Conservation (phyloP, 163 green algal genomes). For the Picocystis sp. region DNA sequence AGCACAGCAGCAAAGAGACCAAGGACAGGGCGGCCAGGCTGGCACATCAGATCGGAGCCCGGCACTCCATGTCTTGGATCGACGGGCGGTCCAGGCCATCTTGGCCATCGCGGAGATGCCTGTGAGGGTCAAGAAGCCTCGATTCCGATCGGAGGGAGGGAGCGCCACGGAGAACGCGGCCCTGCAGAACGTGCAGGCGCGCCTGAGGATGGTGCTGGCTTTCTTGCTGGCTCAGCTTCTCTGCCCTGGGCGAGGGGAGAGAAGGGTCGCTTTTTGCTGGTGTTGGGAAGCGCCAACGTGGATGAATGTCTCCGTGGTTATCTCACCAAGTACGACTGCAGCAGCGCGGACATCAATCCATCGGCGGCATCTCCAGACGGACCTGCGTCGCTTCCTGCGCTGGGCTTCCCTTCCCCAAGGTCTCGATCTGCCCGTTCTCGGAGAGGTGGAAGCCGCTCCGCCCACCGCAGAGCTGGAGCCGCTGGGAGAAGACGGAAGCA, state of each 20-base stretch:
- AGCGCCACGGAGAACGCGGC: slow-evolving; percentile 74
- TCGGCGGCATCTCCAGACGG: slow-evolving; percentile 42
- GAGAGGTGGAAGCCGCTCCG: slow-evolving; percentile 53
- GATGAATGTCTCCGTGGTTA: slow-evolving; percentile 65
- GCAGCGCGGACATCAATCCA: slow-evolving; percentile 93
- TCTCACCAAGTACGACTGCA: slow-evolving; percentile 79
- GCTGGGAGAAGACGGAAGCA: slow-evolving; percentile 30
- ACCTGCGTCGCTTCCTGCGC: slow-evolving; percentile 72
- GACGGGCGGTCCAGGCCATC: no score
- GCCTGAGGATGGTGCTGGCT: slow-evolving; percentile 85
- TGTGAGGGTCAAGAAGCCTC: no score
- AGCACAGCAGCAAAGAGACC: no score
- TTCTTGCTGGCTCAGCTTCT: slow-evolving; percentile 88
- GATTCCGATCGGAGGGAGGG: slow-evolving; percentile 65
- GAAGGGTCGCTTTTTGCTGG: slow-evolving; percentile 64
- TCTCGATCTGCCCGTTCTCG: slow-evolving; percentile 60
- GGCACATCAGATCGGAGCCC: no score
- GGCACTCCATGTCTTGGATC: no score
- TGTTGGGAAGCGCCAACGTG: slow-evolving; percentile 88
- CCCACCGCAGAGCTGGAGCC: slow-evolving; percentile 92
- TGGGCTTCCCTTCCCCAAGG: slow-evolving; percentile 65
- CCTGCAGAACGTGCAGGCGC: slow-evolving; percentile 73
- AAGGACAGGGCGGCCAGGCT: no score
- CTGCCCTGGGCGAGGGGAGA: slow-evolving; percentile 62
- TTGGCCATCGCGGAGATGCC: no score